These are phyloP conservation scores for Pyrus hybrid DNA, from an alignment of 331 rosid species.

Conservation along the genomic window DNA sequence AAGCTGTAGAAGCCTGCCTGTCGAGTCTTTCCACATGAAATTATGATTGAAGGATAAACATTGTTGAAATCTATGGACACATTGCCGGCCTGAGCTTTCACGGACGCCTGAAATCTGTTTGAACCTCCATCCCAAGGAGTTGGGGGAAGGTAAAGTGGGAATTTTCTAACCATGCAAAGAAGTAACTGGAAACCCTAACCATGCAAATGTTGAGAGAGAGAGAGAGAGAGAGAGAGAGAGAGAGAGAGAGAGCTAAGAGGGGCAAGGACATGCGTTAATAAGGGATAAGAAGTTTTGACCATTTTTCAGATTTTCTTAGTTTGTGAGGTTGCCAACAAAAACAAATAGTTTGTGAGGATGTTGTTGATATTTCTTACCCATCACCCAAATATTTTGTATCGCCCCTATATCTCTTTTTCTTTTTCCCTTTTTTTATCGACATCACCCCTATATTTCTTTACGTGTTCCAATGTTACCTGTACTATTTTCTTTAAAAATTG, in stretches of 20 bases:
- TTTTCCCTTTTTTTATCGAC: background rate
- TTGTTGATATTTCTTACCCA: too few relatives aligned
- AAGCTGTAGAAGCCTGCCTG: constrained; percentile 9
- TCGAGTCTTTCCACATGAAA: background rate
- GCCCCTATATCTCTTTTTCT: background rate
- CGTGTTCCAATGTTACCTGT: too few relatives aligned
- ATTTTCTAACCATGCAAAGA: constrained; percentile 40
- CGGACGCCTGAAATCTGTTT: background rate
- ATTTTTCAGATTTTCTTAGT: background rate
- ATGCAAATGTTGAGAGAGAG: constrained; percentile 1
- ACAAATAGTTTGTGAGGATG: too few relatives aligned
- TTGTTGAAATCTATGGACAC: background rate
- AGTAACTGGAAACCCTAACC: background rate
- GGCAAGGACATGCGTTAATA: constrained; percentile 43
- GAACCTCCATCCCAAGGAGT: constrained; percentile 7
- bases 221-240: background rate
- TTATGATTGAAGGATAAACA: background rate
- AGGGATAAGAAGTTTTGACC: constrained; percentile 30
- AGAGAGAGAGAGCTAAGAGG: background rate
- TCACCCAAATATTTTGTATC: background rate
- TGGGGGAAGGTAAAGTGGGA: constrained; percentile 9
- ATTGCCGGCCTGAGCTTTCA: constrained; percentile 1
- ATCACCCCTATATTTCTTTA: too few relatives aligned
- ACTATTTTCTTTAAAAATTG: too few relatives aligned
- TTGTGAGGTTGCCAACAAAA: background rate